phyloP scores from a whole-genome alignment of 1,139 yeast species.

The Candida anutae region DNA sequence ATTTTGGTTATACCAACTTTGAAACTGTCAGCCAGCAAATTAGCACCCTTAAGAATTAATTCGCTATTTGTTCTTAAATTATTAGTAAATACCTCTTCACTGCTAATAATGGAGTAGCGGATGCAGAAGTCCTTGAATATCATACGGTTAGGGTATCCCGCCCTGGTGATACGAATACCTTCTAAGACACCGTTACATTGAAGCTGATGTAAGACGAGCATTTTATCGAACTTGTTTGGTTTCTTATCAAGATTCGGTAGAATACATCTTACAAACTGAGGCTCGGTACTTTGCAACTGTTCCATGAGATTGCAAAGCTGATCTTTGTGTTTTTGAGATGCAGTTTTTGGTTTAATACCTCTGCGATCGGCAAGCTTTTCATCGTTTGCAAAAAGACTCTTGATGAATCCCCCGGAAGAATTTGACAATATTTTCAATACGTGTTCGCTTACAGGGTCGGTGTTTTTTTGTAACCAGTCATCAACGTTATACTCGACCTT shows the following conservation, averaged over 20 bases:
- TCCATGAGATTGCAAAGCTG: conserved; percentile 68
- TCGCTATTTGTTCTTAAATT: conserved; percentile 60
- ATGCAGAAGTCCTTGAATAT: conserved; percentile 72
- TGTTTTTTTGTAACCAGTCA: conserved; percentile 92
- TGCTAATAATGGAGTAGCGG: conserved; percentile 62
- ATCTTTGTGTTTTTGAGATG: conserved; percentile 79
- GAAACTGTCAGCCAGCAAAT: conserved; percentile 57
- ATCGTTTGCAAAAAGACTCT: conserved; percentile 18
- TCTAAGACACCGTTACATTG: conserved; percentile 97
- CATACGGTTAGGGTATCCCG: conserved; percentile 93
- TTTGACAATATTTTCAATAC: conserved; percentile 48
- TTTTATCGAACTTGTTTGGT: conserved; percentile 66
- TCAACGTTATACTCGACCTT: conserved; percentile 86
- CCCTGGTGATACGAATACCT: conserved; percentile 94
- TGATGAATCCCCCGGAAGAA: conserved; percentile 49
- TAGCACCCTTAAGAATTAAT: conserved; percentile 51
- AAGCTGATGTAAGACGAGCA: conserved; percentile 76
- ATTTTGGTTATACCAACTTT: conserved; percentile 81
- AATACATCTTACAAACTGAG: conserved; percentile 95
- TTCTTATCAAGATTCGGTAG: conserved; percentile 77
- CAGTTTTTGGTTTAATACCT: conserved; percentile 53
- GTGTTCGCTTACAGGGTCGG: conserved; percentile 84
- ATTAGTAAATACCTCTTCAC: conserved; percentile 38
- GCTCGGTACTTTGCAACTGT: conserved; percentile 75
- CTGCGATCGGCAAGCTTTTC: conserved; percentile 12